A percentile compares a stretch with the other conserved stretches of the same genome.
These are phyloP conservation scores for Epichloe coenophiala DNA, from an alignment of 2,329 filamentous ascomycete species.

Conservation along the genomic window DNA sequence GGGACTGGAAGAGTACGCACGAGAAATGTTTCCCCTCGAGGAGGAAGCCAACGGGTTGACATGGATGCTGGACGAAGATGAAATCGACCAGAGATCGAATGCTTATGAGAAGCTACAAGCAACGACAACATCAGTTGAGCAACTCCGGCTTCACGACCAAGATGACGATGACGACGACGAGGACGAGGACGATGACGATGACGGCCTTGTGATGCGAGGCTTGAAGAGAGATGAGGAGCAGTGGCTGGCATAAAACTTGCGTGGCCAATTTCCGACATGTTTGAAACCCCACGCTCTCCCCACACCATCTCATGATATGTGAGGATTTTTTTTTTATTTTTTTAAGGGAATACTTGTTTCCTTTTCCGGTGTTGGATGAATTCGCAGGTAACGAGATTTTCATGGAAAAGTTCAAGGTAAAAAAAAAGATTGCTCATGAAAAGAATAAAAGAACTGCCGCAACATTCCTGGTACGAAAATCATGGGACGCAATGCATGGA, in stretches of 20 bases:
- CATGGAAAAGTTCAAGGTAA: not conserved
- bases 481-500: not conserved
- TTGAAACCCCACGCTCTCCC: not conserved
- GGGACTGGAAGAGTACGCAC: constrained; percentile 84
- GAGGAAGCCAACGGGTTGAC: constrained; percentile 86
- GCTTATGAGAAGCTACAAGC: constrained; percentile 21
- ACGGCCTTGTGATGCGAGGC: constrained; percentile 43
- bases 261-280: not conserved
- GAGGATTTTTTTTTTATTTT: not conserved
- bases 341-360: not conserved
- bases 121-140: constrained; percentile 23
- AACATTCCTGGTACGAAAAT: not conserved
- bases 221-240: constrained; percentile 44
- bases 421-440: not conserved
- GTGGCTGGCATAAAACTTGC: constrained; percentile 35
- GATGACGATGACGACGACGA: constrained; percentile 29
- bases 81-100: constrained; percentile 18
- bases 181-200: constrained; percentile 44
- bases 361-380: not conserved
- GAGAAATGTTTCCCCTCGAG: constrained; percentile 87
- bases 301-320: not conserved
- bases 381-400: not conserved
- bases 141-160: constrained; percentile 26
- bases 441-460: not conserved
- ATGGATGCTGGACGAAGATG: constrained; percentile 65